A percentile compares a stretch with the other conserved stretches of the same genome.
Evolutionary conservation across 345 rosid species (phyloP).

Genomic region (Eutrema japonicum): DNA sequence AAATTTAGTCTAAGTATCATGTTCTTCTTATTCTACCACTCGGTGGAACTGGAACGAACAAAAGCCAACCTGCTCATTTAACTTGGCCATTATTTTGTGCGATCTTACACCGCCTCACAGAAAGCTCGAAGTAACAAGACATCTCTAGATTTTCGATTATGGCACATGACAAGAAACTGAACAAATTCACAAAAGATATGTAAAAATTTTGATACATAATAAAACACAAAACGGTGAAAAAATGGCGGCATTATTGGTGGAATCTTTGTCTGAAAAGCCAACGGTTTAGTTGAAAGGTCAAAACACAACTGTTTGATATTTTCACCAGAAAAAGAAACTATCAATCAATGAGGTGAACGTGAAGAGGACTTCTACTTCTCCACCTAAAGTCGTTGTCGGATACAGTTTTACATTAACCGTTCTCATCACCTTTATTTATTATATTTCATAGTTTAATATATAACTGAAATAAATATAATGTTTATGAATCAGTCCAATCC

Average conservation of each 20-base stretch:
- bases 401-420: conserved; percentile 40
- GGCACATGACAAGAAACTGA: neutral
- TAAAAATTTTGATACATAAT: neutral
- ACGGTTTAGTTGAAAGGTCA: conserved; percentile 31
- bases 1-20: too few relatives aligned
- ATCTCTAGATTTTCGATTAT: neutral
- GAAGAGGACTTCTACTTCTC: conserved; percentile 38
- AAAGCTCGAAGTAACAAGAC: neutral
- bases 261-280: conserved; percentile 30
- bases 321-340: conserved; percentile 32
- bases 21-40: neutral
- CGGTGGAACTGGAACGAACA: conserved; percentile 4
- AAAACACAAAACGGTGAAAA: neutral
- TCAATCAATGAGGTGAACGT: conserved; percentile 41
- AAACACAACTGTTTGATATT: conserved; percentile 13
- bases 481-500: conserved; percentile 34
- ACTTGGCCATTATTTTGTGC: conserved; percentile 6
- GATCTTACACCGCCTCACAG: neutral
- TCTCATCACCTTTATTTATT: conserved; percentile 9
- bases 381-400: conserved; percentile 35
- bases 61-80: conserved; percentile 4
- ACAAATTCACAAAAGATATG: neutral
- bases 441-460: neutral
- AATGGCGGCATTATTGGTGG: neutral
- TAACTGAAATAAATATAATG: conserved; percentile 3